Evolutionary conservation across 306 rosid genomes (phyloP).

Genomic region (Luffa aegyptiaca): DNA sequence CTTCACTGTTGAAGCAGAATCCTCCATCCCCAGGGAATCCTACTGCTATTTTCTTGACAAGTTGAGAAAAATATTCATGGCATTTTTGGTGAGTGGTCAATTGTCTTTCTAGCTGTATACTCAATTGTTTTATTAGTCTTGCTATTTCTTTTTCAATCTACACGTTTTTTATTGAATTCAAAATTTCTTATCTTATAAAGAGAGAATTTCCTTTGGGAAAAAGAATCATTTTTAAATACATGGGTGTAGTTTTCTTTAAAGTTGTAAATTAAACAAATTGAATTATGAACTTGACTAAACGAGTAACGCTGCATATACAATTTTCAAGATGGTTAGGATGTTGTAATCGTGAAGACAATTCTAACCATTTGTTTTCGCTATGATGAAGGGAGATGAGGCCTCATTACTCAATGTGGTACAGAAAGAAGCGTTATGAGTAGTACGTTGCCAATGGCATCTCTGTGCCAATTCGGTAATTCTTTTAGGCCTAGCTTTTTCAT

Average conservation of each 20-base stretch:
- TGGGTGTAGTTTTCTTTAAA: not conserved
- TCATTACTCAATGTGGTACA: not conserved
- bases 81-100: not conserved
- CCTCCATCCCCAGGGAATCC: slow-evolving; percentile 90
- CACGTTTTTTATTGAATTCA: not conserved
- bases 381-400: not conserved
- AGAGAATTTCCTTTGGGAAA: not conserved
- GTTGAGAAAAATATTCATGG: not conserved
- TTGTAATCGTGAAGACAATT: not conserved
- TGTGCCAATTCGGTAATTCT: not conserved
- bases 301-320: not conserved
- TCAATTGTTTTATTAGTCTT: not conserved
- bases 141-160: not conserved
- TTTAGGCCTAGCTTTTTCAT: not conserved
- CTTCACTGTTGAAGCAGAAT: slow-evolving; percentile 45
- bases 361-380: not conserved
- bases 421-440: not conserved
- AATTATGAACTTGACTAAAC: not conserved
- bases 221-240: not conserved
- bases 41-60: slow-evolving; percentile 61
- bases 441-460: not conserved
- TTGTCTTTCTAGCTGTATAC: not conserved
- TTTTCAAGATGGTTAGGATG: not conserved
- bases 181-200: not conserved
- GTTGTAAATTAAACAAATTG: not conserved